Base-by-base conservation (phyloP, 2,329 filamentous ascomycete species). In the Colletotrichum cuscutae region DNA sequence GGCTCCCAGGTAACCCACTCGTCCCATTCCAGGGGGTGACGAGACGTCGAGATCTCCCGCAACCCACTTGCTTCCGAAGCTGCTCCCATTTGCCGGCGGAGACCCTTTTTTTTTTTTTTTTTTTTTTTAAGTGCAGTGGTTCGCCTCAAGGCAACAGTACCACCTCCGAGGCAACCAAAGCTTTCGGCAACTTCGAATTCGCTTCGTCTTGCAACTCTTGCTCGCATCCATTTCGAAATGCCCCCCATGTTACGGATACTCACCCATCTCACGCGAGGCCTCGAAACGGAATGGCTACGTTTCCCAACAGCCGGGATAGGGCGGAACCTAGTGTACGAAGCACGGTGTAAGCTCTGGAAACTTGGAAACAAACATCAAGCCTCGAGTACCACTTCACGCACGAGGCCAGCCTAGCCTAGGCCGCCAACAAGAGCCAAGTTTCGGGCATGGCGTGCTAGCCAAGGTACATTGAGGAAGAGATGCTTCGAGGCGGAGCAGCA, bases 371-470 rank as follows among this genome's bases (percentile, higher is more conserved):
- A 66, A 54, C 42, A 26, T 12, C 56, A 46, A 66, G 56, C 54
- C 49, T 58, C 26, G 58, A 24, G 53, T 30, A 42, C 35, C 26
- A 53, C 30, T 24, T 22, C 65, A 67, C n/a, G 15, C 66, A 68
- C 42, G 63, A 46, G 69, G 30, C 64, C 15, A 13, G 30, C 12
- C 32, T 62, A 49, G 58, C 35, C 64, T 46, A 54, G 57, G 42
- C 62, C 68, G 54, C 32, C 42, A 64, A 42, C 54, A 32, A 66
- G 68, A 66, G 53, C 65, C 65, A 72, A 59, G 52, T 63, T 68
- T 22, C n/a, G 37, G 24, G 13, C 57, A 58, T 71, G 68, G 63
- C 68, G 68, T 71, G 68, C 64, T 37, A 52, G 68, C 68, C 30
- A 42, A 53, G 46, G 42, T 35, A 32, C 49, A 56, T 56, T 9